phyloP scores from a whole-genome alignment of 441 rosid genomes.

The Cnidoscolus chayamansa region DNA sequence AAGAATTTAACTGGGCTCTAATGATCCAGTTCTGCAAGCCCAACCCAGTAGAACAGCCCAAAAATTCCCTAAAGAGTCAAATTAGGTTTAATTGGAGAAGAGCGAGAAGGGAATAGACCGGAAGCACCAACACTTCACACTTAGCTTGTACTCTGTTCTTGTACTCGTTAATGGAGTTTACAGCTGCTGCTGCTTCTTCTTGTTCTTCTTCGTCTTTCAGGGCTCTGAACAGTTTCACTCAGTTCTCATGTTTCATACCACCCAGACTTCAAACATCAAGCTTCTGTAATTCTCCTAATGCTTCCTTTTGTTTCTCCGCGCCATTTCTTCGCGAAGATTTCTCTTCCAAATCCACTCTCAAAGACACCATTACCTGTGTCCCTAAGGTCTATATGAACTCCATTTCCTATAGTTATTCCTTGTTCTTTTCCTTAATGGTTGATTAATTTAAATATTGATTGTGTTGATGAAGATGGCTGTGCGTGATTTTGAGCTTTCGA shows the following conservation, averaged over 20 bases:
- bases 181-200: conserved; percentile 7
- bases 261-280: conserved; percentile 19
- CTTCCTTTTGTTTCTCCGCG: conserved; percentile 28
- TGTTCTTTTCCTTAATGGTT: not conserved
- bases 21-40: no score
- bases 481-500: conserved; percentile 55
- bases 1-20: no score
- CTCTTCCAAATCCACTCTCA: conserved; percentile 30
- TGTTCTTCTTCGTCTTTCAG: conserved; percentile 25
- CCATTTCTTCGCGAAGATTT: conserved; percentile 23
- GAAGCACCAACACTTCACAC: not conserved
- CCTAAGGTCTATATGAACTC: conserved; percentile 1
- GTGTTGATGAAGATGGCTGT: conserved; percentile 36
- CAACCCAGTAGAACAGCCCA: not conserved
- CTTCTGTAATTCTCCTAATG: conserved; percentile 21
- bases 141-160: not conserved
- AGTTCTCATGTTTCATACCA: conserved; percentile 18
- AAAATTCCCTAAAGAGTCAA: not conserved
- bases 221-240: conserved; percentile 30
- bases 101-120: not conserved
- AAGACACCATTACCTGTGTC: conserved; percentile 12
- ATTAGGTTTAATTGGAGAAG: not conserved
- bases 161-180: conserved; percentile 32
- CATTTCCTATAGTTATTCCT: no score
- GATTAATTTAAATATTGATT: not conserved